Evolutionary conservation across 352 stramenopile species (phyloP).

Genomic region (Phytophthora pisi): DNA sequence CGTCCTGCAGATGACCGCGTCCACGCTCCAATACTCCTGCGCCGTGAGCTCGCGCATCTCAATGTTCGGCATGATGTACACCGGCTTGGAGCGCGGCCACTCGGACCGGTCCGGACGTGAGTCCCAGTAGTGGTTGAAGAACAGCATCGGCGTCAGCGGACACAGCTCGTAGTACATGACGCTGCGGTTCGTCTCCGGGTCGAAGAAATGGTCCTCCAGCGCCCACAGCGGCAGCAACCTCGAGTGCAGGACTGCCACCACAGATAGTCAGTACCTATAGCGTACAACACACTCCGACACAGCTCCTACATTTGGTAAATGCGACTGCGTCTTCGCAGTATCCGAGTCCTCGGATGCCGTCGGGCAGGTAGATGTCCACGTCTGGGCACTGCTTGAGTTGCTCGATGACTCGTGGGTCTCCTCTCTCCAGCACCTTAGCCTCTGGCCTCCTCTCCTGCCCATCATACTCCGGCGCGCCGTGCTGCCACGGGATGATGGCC

Average conservation of each 20-base stretch:
- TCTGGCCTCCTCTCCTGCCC: constrained; percentile 4
- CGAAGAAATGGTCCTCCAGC: constrained; percentile 30
- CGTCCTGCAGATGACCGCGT: constrained; percentile 67
- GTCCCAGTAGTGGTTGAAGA: constrained; percentile 67
- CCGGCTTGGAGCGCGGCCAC: constrained; percentile 38
- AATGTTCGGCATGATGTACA: constrained; percentile 59
- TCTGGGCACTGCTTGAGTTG: constrained; percentile 44
- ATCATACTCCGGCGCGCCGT: constrained; percentile 25
- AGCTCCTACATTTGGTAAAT: constrained; percentile 47
- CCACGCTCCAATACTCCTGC: constrained; percentile 51
- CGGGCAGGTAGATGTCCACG: constrained; percentile 51
- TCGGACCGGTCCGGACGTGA: constrained; percentile 2
- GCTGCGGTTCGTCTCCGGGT: constrained; percentile 15
- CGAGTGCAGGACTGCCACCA: constrained; percentile 33
- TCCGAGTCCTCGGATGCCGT: constrained; percentile 37
- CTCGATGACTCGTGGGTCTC: constrained; percentile 34
- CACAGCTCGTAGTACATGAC: constrained; percentile 64
- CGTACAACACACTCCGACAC: constrained; percentile 1
- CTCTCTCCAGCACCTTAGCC: constrained; percentile 25
- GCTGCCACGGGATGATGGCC: constrained; percentile 37
- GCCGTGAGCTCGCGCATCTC: constrained; percentile 60
- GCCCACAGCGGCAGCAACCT: constrained; percentile 43
- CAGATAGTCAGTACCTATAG: not conserved
- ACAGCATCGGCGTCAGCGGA: constrained; percentile 44
- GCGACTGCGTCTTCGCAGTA: constrained; percentile 58